phyloP scores from a whole-genome alignment of 306 rosid genomes.

The Parietaria judaica region DNA sequence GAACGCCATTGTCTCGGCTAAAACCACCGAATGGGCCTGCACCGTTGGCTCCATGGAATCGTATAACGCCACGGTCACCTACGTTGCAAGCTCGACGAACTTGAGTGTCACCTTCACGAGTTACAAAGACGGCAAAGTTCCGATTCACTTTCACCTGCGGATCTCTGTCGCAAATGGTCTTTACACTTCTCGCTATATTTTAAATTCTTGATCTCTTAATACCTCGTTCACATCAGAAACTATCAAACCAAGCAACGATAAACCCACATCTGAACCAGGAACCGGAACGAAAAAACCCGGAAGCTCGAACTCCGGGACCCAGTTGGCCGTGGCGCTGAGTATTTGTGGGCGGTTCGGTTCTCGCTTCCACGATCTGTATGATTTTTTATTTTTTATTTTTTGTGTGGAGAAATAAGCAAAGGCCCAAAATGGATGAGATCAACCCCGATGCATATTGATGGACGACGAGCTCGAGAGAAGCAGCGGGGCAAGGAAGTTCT shows the following conservation, averaged over 20 bases:
- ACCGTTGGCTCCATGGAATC: neutral
- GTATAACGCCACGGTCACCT: slow-evolving; percentile 6
- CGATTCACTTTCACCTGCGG: neutral
- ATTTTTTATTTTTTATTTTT: neutral
- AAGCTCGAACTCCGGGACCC: neutral
- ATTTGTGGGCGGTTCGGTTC: neutral
- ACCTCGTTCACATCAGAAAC: neutral
- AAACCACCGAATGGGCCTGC: neutral
- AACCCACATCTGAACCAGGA: neutral
- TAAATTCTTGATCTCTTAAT: neutral
- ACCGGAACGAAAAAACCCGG: no score
- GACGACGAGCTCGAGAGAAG: neutral
- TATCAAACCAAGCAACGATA: neutral
- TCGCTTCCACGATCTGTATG: neutral
- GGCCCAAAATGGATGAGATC: neutral
- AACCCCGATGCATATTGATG: neutral
- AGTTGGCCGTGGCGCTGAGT: neutral
- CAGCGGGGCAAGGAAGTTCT: slow-evolving; percentile 1
- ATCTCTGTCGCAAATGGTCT: neutral
- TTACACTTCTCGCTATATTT: neutral
- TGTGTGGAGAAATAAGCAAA: neutral
- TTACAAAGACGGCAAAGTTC: neutral
- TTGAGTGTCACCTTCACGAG: slow-evolving; percentile 8
- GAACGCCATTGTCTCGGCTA: neutral
- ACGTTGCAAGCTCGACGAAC: neutral